Percentiles rank a stretch among this genome's conserved stretches.
Evolutionary conservation across 139 green algal genomes (phyloP).

Genomic region (Chara braunii): DNA sequence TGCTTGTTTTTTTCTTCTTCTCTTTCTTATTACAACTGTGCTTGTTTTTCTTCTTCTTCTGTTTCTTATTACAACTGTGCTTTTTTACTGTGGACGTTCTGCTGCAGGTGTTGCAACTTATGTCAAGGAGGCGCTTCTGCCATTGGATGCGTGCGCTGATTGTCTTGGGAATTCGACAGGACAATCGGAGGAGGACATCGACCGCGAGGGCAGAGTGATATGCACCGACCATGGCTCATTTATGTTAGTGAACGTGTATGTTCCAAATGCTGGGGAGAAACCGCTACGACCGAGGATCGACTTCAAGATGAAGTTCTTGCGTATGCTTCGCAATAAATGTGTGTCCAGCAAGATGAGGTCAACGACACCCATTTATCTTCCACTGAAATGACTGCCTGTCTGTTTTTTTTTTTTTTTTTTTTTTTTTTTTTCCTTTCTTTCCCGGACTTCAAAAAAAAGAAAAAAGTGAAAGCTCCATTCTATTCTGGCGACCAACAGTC

Average conservation of each 20-base stretch:
- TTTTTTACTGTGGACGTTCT: no score
- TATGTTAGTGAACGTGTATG: slow-evolving; percentile 47
- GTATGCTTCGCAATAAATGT: slow-evolving; percentile 29
- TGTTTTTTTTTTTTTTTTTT: no score
- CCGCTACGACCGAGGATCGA: background rate
- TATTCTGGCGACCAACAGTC: no score
- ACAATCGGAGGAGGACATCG: slow-evolving; percentile 15
- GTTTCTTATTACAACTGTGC: no score
- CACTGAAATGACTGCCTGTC: background rate
- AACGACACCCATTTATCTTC: no score
- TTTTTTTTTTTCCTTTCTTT: background rate
- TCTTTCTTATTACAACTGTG: no score
- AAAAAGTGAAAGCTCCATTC: background rate
- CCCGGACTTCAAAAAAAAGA: background rate
- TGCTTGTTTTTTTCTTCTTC: no score
- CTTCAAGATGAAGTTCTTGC: slow-evolving; percentile 43
- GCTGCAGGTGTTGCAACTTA: slow-evolving; percentile 33
- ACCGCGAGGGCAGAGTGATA: slow-evolving; percentile 41
- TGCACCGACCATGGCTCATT: slow-evolving; percentile 42
- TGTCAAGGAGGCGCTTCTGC: slow-evolving; percentile 24
- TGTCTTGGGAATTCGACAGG: slow-evolving; percentile 3
- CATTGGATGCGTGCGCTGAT: slow-evolving; percentile 20
- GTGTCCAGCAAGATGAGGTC: no score
- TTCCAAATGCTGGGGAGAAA: slow-evolving; percentile 33
- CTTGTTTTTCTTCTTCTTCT: no score